Percentiles rank a stretch among this genome's conserved stretches.
Evolutionary conservation across 352 stramenopile species (phyloP).

Genomic region (Phytopythium mirpurense): DNA sequence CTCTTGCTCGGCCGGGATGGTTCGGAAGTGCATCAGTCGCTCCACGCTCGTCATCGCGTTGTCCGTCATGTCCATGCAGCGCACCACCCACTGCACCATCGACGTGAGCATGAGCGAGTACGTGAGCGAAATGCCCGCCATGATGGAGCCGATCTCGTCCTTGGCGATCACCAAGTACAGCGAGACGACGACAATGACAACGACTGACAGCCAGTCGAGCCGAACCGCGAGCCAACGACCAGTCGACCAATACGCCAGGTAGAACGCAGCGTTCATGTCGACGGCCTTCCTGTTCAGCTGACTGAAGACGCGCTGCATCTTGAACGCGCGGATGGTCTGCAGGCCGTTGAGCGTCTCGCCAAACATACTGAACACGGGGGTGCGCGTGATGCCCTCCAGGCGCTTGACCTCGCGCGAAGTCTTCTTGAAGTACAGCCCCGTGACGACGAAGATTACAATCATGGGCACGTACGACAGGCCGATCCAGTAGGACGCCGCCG

Average conservation of each 20-base stretch:
- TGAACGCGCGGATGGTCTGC: slow-evolving; percentile 87
- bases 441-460: slow-evolving; percentile 39
- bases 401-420: slow-evolving; percentile 89
- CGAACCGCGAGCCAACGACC: slow-evolving; percentile 93
- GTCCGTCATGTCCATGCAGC: slow-evolving; percentile 35
- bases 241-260: slow-evolving; percentile 29
- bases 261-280: slow-evolving; percentile 36
- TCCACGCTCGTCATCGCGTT: slow-evolving; percentile 46
- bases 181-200: slow-evolving; percentile 85
- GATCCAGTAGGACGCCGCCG: slow-evolving; percentile 32
- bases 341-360: slow-evolving; percentile 91
- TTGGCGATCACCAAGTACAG: slow-evolving; percentile 74
- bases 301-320: slow-evolving; percentile 30
- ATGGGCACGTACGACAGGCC: slow-evolving; percentile 55
- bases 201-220: slow-evolving; percentile 69
- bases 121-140: slow-evolving; percentile 27
- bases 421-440: slow-evolving; percentile 82
- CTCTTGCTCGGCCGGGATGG: slow-evolving; percentile 31
- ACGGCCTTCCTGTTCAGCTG: slow-evolving; percentile 26
- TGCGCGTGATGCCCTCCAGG: slow-evolving; percentile 84
- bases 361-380: slow-evolving; percentile 92
- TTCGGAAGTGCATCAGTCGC: slow-evolving; percentile 29
- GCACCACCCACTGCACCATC: slow-evolving; percentile 38
- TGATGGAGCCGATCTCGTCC: slow-evolving; percentile 17
- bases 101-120: slow-evolving; percentile 31